A percentile compares a stretch with the other conserved stretches of the same genome.
These are phyloP conservation scores for Pyrus communis DNA, from an alignment of 306 rosid species.

Conservation along the genomic window DNA sequence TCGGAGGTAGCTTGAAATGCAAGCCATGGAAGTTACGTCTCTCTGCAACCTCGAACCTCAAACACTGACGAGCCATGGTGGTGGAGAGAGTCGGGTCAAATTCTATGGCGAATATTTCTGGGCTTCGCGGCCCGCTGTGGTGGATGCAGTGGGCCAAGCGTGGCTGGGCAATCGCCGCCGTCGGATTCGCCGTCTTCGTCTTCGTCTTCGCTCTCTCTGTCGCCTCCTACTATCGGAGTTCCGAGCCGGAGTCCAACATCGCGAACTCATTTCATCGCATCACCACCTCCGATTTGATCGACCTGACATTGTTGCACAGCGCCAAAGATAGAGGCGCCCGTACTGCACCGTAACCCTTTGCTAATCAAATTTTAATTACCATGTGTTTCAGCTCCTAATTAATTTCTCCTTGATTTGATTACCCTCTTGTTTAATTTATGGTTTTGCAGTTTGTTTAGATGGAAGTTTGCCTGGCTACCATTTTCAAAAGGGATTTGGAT, in stretches of 20 bases:
- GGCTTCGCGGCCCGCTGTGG: constrained; percentile 27
- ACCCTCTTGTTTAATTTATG: neutral
- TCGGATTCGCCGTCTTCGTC: constrained; percentile 34
- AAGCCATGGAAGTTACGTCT: neutral
- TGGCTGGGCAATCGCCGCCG: constrained; percentile 37
- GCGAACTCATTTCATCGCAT: constrained; percentile 1
- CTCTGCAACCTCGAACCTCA: neutral
- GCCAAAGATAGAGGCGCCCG: constrained; percentile 57
- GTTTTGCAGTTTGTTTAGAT: constrained; percentile 72
- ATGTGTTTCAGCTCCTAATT: neutral
- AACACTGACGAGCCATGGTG: neutral
- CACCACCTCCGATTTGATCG: constrained; percentile 38
- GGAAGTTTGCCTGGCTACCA: constrained; percentile 84
- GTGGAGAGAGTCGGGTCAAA: neutral
- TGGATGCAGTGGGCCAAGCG: constrained; percentile 48
- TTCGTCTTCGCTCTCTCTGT: constrained; percentile 35
- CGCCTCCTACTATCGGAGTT: constrained; percentile 20
- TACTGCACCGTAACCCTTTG: constrained; percentile 13
- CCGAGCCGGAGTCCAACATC: neutral
- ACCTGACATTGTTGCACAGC: constrained; percentile 48
- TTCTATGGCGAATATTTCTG: constrained; percentile 16
- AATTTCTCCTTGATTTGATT: neutral
- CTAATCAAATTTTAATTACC: neutral
- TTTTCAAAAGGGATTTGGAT: constrained; percentile 73
- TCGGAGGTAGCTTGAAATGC: neutral